A percentile compares a stretch with the other conserved stretches of the same genome.
These are phyloP conservation scores for Coelastrella sp. DNA, from an alignment of 139 green algal genomes.

Conservation along the genomic window DNA sequence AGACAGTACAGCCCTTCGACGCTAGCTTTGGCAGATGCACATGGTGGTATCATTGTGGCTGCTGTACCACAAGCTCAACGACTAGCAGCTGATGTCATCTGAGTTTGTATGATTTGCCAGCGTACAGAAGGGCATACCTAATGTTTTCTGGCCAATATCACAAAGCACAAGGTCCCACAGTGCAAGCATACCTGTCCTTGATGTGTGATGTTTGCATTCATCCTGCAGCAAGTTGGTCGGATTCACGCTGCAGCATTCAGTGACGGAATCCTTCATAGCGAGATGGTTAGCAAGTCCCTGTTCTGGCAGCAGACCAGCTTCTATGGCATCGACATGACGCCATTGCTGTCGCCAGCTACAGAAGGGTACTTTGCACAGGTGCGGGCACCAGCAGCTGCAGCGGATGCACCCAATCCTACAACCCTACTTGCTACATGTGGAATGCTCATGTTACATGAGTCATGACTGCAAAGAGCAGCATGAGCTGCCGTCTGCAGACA, in stretches of 20 bases:
- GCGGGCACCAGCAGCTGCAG: too few species aligned
- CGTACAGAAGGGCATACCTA: too few species aligned
- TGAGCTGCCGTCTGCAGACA: neutral
- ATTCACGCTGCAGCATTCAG: slow-evolving; percentile 90
- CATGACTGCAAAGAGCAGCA: too few species aligned
- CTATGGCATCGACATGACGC: slow-evolving; percentile 90
- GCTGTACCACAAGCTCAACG: too few species aligned
- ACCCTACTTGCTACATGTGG: too few species aligned
- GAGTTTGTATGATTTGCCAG: too few species aligned
- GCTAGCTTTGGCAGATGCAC: too few species aligned
- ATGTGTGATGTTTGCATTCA: neutral
- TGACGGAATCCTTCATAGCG: slow-evolving; percentile 83
- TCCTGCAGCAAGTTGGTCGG: slow-evolving; percentile 73
- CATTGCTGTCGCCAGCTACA: slow-evolving; percentile 74
- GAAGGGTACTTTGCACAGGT: slow-evolving; percentile 82
- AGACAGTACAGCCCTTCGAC: too few species aligned
- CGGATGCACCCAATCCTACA: too few species aligned
- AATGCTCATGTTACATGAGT: too few species aligned
- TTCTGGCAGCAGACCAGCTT: slow-evolving; percentile 89
- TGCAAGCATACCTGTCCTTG: neutral
- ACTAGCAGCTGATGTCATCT: too few species aligned
- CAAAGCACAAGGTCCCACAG: neutral
- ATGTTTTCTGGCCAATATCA: neutral
- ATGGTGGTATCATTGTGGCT: too few species aligned
- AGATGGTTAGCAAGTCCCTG: slow-evolving; percentile 77